phyloP scores from a whole-genome alignment of 2,329 filamentous ascomycete species.

The Colletotrichum camelliae region DNA sequence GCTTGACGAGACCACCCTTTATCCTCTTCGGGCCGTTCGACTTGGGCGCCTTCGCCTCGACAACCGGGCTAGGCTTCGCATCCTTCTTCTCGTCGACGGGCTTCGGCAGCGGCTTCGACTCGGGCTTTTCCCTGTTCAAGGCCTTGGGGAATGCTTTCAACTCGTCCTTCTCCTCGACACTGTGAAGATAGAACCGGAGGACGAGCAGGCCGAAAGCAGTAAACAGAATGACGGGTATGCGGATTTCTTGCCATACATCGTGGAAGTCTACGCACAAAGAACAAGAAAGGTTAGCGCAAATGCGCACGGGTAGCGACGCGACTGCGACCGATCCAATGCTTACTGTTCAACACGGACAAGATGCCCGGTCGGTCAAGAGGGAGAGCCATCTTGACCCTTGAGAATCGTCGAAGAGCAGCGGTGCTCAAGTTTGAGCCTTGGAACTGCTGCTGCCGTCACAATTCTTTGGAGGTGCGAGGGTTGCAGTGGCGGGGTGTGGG shows the following conservation, averaged over 20 bases:
- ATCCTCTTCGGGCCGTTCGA: conserved; percentile 53
- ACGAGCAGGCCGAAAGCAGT: conserved; percentile 12
- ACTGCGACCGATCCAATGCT: not conserved
- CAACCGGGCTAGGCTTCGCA: conserved; percentile 10
- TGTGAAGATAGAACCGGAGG: conserved; percentile 22
- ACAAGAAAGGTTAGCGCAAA: not conserved
- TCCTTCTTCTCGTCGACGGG: conserved; percentile 19
- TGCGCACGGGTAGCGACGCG: not conserved
- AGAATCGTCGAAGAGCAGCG: not conserved
- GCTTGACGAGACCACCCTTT: conserved; percentile 43
- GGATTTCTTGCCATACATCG: conserved; percentile 23
- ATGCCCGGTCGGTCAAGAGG: not conserved
- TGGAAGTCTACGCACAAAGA: conserved; percentile 5
- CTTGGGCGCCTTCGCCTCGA: conserved; percentile 34
- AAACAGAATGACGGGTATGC: conserved; percentile 20
- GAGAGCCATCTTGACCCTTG: not conserved
- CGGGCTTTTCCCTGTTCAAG: conserved; percentile 4
- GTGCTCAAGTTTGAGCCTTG: conserved; percentile 4
- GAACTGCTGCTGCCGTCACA: not conserved
- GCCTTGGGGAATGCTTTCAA: conserved; percentile 17
- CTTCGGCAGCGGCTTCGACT: not conserved
- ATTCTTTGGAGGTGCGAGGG: not conserved
- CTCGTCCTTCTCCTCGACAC: conserved; percentile 8
- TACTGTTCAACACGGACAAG: conserved; percentile 9
- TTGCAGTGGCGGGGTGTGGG: conserved; percentile 7